Evolutionary conservation across 176 grass and related monocot species (phyloP).

Genomic region (Areca catechu): DNA sequence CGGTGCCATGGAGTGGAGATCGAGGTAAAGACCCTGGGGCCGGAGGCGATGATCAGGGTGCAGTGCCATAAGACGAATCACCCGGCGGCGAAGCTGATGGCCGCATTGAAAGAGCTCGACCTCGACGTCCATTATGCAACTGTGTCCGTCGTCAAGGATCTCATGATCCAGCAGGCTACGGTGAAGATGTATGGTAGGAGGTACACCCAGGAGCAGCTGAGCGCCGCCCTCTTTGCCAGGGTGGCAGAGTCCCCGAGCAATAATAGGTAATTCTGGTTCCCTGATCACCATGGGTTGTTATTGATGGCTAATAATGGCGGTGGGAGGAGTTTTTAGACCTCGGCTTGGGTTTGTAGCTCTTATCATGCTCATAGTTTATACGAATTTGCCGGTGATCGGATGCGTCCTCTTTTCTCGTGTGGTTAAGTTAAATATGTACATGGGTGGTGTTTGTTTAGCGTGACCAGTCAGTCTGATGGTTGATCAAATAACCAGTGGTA

Average conservation of each 20-base stretch:
- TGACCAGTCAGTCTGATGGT: no score
- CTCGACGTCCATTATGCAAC: conserved; percentile 81
- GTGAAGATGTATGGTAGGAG: conserved; percentile 61
- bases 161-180: conserved; percentile 91
- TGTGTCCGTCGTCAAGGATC: conserved; percentile 74
- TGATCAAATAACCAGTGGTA: no score
- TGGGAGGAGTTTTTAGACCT: no score
- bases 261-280: no score
- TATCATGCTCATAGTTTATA: no score
- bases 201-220: conserved; percentile 79
- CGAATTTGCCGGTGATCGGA: no score
- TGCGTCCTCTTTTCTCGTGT: no score
- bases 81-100: conserved; percentile 60
- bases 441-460: no score
- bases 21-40: conserved; percentile 70
- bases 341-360: no score
- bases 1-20: conserved; percentile 70
- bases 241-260: conserved; percentile 18
- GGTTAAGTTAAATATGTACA: no score
- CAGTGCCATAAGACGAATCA: conserved; percentile 90
- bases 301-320: no score
- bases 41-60: conserved; percentile 79
- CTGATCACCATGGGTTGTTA: no score
- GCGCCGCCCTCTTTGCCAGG: conserved; percentile 41
- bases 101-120: conserved; percentile 62